These are phyloP conservation scores for Trichoderma breve DNA, from an alignment of 2,329 filamentous ascomycete species.

Conservation along the genomic window DNA sequence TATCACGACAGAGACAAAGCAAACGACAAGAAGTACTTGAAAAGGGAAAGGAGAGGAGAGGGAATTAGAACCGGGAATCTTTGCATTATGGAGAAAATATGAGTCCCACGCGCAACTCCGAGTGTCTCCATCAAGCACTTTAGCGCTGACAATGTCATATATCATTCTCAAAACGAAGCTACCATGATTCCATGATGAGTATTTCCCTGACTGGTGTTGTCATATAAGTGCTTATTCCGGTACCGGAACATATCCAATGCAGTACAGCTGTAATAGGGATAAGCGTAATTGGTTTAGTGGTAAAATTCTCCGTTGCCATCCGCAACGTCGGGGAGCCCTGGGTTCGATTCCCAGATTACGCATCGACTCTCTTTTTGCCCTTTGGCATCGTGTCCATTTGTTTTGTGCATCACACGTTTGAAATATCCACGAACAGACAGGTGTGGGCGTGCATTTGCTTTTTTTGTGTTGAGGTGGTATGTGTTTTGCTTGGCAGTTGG, in stretches of 20 bases:
- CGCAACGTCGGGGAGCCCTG: constrained; percentile 34
- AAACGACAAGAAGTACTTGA: not conserved
- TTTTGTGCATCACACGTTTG: not conserved
- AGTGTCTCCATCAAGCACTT: not conserved
- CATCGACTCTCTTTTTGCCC: constrained; percentile 24
- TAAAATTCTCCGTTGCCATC: constrained; percentile 39
- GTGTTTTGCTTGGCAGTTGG: not conserved
- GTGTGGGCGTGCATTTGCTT: not conserved
- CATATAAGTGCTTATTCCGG: not conserved
- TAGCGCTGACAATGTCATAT: not conserved
- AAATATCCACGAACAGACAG: not conserved
- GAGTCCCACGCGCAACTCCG: not conserved
- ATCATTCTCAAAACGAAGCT: not conserved
- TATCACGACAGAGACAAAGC: not conserved
- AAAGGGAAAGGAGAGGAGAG: not conserved
- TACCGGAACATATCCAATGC: not conserved
- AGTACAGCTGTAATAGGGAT: not conserved
- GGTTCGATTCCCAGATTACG: constrained; percentile 37
- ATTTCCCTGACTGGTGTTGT: not conserved
- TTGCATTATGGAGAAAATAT: not conserved
- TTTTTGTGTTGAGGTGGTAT: not conserved
- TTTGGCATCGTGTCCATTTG: not conserved
- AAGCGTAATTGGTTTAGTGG: constrained; percentile 37
- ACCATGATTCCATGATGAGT: not conserved
- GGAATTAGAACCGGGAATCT: no score